Base-by-base conservation (phyloP, 331 rosid species). In the Arachis monticola region DNA sequence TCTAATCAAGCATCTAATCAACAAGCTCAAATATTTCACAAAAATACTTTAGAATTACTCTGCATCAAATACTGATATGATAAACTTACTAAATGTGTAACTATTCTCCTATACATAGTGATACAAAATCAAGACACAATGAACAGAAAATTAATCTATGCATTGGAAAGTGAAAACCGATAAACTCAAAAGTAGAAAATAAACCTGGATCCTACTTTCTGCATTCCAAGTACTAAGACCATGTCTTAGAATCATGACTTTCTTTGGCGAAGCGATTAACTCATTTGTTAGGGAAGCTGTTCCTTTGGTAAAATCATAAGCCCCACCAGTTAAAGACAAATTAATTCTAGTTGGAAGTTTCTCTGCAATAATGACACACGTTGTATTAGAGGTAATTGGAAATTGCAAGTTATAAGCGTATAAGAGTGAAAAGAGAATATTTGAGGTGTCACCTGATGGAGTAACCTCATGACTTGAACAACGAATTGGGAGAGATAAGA, bases 211-310 rank as follows among this genome's bases (percentile, higher is more conserved):
- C 82, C 85, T 85, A 69, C 91, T 85, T 78, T 88, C 96, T 60
- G 85, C 85, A 68, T 88, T 92, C 96, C 96, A 89, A 76, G 89
- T 74, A 86, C 91, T 88, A 62, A 92, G 89, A 47, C 92, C 96
- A 73, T 86, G 96, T 77, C 93, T 83, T 64, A 89, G 48, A 72
- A 87, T 91, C 53, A 76, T 92, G 2, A 92, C 93, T 69, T 78
- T 92, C 93, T 92, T 89, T 12, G 89, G 46, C 38, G 91, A 75
- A 11, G 87, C 76, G 65, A 88, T 72, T n/a, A 86, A 81, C 68
- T 78, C 72, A 22, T 75, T 75, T 27, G 90, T 88, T 46, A 91
- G 84, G 45, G 96, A 87, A 48, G 50, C 70, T 22, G 96, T 91
- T 38, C 92, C 90, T 75, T 76, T 85, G 2, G 44, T 11, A 74